phyloP scores from a whole-genome alignment of 148 eudicot genomes.

The Polygonum maritimum region DNA sequence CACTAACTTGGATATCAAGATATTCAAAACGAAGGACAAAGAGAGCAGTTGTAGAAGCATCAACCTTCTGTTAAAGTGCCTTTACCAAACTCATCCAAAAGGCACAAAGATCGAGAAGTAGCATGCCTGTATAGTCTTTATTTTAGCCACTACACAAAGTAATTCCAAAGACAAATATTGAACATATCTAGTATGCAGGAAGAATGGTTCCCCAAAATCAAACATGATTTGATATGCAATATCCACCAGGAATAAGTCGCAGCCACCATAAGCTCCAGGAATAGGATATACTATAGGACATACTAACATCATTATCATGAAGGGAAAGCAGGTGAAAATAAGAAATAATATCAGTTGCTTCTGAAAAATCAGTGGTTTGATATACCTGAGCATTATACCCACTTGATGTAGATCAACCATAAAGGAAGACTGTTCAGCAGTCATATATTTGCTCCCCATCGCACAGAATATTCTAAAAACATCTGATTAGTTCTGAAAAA shows the following conservation, averaged over 20 bases:
- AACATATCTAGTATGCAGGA: background rate
- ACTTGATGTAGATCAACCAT: slow-evolving; percentile 99
- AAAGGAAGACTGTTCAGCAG: slow-evolving; percentile 94
- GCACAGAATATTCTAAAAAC: slow-evolving; percentile 85
- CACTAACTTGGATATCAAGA: slow-evolving; percentile 5
- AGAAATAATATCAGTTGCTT: background rate
- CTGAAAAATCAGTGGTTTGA: background rate
- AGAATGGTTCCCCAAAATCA: background rate
- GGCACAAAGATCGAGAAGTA: slow-evolving; percentile 71
- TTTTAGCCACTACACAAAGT: background rate
- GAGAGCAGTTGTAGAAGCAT: slow-evolving; percentile 7
- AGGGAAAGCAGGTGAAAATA: background rate
- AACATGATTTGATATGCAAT: background rate
- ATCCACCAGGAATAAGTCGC: background rate
- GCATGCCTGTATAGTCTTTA: slow-evolving; percentile 54
- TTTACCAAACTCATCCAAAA: slow-evolving; percentile 94
- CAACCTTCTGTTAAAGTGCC: slow-evolving; percentile 96
- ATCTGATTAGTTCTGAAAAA: background rate
- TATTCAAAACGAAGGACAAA: background rate
- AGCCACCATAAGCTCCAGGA: background rate
- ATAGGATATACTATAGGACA: background rate
- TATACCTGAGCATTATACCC: slow-evolving; percentile 88
- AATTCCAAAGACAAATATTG: background rate
- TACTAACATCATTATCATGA: background rate
- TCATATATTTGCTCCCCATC: slow-evolving; percentile 81